Base-by-base conservation (phyloP, 1,284 basidiomycete species). In the Sporisorium iseilematis-ciliati region DNA sequence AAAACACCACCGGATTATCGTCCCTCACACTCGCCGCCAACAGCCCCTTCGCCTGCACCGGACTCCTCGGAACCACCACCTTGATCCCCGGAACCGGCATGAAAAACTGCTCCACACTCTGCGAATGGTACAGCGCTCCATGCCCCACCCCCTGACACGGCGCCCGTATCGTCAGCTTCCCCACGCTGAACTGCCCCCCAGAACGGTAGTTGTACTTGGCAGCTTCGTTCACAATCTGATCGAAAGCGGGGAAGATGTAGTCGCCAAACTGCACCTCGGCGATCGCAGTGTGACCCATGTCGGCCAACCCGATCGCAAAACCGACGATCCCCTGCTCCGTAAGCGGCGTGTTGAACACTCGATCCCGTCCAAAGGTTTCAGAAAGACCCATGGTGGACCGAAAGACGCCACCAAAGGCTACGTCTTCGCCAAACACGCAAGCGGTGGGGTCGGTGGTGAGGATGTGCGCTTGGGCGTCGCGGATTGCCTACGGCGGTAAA, bases 101-200 rank as follows among this genome's bases (percentile, higher is more conserved):
- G 86, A 97, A 97, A 87, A 91, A 97, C 0, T 92, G 94, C 87
- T 97, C 95, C 1, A 94, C 94, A 61, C 92, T 93, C 86, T 97
- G 95, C 4, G 92, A 94, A 83, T 97, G 95, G 84, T 97, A 97
- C 65, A 96, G 86, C 14, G 92, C 95, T 45, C 95, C 79, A 58
- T 76, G 78, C 3, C 78, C 82, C 1, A 78, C 75, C 0, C 71
- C 64, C 51, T 74, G 68, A 53, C 73, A 74, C 4, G 61, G 82
- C 14, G 92, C 91, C 10, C 95, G 91, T 56, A 97, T 90, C 0
- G 95, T 97, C 45, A 97, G 87, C 1, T 90, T 91, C 11, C 95
- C 95, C 6, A 91, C 92, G 64, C 92, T 89, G 86, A 91, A 96
- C 58, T 90, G 88, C 0, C 94, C 93, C 20, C 93, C 93, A 14